These are phyloP conservation scores for Neophaeococcomyces aloes DNA, from an alignment of 2,329 filamentous ascomycete genomes.

Conservation along the genomic window DNA sequence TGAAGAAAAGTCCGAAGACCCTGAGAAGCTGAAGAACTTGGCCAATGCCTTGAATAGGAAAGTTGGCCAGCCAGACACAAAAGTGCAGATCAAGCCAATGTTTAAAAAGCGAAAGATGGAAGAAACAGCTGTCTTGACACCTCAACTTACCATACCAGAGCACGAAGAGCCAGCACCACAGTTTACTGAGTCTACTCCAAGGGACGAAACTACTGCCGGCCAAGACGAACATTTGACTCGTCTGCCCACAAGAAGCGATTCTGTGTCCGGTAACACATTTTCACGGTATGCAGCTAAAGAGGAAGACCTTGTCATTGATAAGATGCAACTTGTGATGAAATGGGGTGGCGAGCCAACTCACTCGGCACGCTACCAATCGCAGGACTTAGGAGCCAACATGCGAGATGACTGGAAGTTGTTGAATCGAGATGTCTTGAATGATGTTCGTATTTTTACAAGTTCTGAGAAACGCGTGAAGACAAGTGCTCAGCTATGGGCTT, in stretches of 20 bases:
- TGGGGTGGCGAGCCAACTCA: constrained; percentile 98
- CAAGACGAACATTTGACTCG: constrained; percentile 28
- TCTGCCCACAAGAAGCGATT: constrained; percentile 61
- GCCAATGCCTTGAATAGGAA: constrained; percentile 86
- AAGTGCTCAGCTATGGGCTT: constrained; percentile 88
- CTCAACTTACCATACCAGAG: neutral
- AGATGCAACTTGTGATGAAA: constrained; percentile 94
- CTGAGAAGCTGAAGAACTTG: constrained; percentile 71
- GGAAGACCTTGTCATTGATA: constrained; percentile 86
- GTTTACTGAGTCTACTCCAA: neutral
- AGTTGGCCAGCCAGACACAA: constrained; percentile 86
- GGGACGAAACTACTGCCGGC: neutral
- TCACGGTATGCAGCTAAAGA: constrained; percentile 90
- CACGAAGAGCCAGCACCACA: neutral
- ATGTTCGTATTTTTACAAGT: constrained; percentile 90
- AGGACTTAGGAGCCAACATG: constrained; percentile 92
- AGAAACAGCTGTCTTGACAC: constrained; percentile 27
- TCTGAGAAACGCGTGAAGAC: constrained; percentile 90
- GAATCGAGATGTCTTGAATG: constrained; percentile 82
- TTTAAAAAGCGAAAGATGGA: constrained; percentile 78
- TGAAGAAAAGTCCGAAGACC: constrained; percentile 69
- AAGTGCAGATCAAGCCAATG: constrained; percentile 99
- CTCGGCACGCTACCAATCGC: constrained; percentile 88
- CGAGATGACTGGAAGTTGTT: constrained; percentile 85
- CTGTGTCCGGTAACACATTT: constrained; percentile 78